Evolutionary conservation across 2,329 filamentous ascomycete species (phyloP).

Genomic region (Apiospora kogelbergensis): DNA sequence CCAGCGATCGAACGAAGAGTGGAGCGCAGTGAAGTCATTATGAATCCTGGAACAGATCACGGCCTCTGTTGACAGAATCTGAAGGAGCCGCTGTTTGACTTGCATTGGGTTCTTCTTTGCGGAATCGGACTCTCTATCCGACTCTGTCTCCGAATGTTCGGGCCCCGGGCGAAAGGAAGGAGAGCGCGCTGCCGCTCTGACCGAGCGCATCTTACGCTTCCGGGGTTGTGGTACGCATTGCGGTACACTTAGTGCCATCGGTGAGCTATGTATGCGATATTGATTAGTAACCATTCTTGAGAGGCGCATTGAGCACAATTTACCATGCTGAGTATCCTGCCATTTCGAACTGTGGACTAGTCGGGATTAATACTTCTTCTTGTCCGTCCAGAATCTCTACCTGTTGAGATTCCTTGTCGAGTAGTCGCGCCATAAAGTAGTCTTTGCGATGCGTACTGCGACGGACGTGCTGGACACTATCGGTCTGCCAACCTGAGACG

Average conservation of each 20-base stretch:
- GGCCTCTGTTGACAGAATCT: slow-evolving; percentile 47
- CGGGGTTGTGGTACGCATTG: too few species aligned
- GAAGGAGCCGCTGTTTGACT: slow-evolving; percentile 49
- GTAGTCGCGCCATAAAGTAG: slow-evolving; percentile 48
- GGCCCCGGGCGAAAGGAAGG: background rate
- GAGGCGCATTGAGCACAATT: background rate
- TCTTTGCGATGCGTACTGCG: slow-evolving; percentile 33
- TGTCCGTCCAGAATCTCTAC: slow-evolving; percentile 33
- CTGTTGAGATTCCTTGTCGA: slow-evolving; percentile 30
- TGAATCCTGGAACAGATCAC: slow-evolving; percentile 44
- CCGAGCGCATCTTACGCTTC: too few species aligned
- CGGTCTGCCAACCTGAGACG: background rate
- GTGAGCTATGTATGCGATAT: background rate
- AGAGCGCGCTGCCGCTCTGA: background rate
- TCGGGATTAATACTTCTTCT: slow-evolving; percentile 39
- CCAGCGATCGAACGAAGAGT: slow-evolving; percentile 46
- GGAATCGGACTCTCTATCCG: background rate
- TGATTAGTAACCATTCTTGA: too few species aligned
- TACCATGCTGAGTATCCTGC: background rate
- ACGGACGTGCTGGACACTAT: slow-evolving; percentile 31
- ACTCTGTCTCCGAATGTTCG: background rate
- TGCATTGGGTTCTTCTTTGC: slow-evolving; percentile 28
- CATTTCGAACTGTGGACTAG: too few species aligned
- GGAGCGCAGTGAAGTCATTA: slow-evolving; percentile 45
- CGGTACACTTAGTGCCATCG: too few species aligned